Base-by-base conservation (phyloP, 2,329 filamentous ascomycete genomes). In the Hirsutella thompsonii region DNA sequence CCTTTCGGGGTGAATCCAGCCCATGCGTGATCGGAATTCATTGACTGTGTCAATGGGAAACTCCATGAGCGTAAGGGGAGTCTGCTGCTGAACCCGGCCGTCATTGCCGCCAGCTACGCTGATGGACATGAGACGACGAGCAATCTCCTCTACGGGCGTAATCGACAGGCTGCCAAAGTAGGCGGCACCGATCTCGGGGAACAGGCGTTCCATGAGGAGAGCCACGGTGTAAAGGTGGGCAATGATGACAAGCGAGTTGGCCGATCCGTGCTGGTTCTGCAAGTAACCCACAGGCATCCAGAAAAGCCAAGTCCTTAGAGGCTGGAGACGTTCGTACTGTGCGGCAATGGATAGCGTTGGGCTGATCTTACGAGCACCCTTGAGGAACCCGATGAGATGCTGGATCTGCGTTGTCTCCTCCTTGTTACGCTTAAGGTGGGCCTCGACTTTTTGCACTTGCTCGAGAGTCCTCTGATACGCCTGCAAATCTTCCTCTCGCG, bases 211-310 rank as follows among this genome's bases (percentile, higher is more conserved):
- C 63, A 96, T 76, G 32, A 87, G 77, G 44, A 96, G 70, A 3
- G 87, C 88, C 16, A 88, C 79, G 1, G 86, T 89, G 64, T 94
- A 96, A 59, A 94, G 87, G 56, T 96, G 85, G 10, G 88, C 84
- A 41, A 96, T 79, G 46, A 93, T 80, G 40, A 94, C 71, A 49
- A 95, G 70, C 1, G 87, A 82, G 44, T 77, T 84, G 20, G 84
- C 74, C 49, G 90, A 87, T 29, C 77, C 76, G 39, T 81, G 78
- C 37, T 81, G 83, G 48, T 80, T 78, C 56, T 90, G 82, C 20
- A 95, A 72, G 52, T 89, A 82, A 49, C 80, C 79, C 28, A 94
- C 80, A 1, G 92, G 92, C 42, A 94, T 77, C 88, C 90, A 96
- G 63, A 96, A 94, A 14, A 96, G 75, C 88, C 90, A 95, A 51